phyloP scores from a whole-genome alignment of 345 rosid species.

The Bruguiera parviflora region DNA sequence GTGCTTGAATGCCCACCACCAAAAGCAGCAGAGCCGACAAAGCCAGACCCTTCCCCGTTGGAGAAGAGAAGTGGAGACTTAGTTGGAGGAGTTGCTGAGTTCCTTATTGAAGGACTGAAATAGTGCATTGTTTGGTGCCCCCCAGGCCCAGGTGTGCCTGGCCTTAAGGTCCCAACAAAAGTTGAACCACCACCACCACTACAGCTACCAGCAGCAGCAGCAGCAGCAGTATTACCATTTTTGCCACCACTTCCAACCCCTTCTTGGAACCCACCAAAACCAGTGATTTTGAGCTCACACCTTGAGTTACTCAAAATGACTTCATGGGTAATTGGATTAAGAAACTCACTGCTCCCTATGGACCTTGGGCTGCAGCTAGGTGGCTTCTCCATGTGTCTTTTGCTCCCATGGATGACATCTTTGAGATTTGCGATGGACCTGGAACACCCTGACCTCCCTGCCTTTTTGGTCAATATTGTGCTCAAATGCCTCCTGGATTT shows the following conservation, averaged over 20 bases:
- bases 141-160: constrained; percentile 88
- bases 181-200: constrained; percentile 41
- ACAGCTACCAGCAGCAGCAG: constrained; percentile 9
- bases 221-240: constrained; percentile 23
- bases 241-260: constrained; percentile 30
- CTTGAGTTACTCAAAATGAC: constrained; percentile 84
- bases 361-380: constrained; percentile 97
- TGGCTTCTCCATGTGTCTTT: constrained; percentile 81
- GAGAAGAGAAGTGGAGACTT: constrained; percentile 43
- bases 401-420: constrained; percentile 98
- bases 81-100: constrained; percentile 49
- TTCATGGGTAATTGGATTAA: constrained; percentile 94
- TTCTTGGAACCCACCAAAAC: constrained; percentile 59
- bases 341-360: constrained; percentile 97
- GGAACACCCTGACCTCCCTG: constrained; percentile 90
- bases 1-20: constrained; percentile 42
- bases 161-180: constrained; percentile 76
- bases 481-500: constrained; percentile 47
- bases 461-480: constrained; percentile 58
- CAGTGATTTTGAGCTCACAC: constrained; percentile 95
- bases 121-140: constrained; percentile 66
- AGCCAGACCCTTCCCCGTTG: constrained; percentile 57
- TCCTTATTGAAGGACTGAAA: constrained; percentile 59
- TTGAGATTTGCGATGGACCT: constrained; percentile 98
- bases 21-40: constrained; percentile 27